Conservation (phyloP, 768 basidiomycete genomes). For the Rhodotorula babjevae region DNA sequence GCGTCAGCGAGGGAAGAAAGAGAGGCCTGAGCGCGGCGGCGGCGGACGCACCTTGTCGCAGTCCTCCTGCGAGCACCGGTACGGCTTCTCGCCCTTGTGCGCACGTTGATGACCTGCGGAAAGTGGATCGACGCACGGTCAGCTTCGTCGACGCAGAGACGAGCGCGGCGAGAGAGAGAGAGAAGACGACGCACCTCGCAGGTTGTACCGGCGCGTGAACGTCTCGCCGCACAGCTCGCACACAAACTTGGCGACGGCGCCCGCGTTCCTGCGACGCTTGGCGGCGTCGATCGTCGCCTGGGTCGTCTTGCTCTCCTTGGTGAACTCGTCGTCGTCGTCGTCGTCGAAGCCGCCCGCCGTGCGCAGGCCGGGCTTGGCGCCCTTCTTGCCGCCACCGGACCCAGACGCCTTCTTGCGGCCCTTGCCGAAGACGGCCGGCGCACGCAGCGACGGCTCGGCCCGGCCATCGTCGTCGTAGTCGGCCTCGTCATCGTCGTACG, state of each 20-base stretch:
- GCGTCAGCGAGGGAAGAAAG: not conserved
- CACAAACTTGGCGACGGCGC: constrained; percentile 33
- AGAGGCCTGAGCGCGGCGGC: too few species aligned
- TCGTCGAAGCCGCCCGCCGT: not conserved
- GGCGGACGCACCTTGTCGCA: constrained; percentile 61
- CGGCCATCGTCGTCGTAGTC: not conserved
- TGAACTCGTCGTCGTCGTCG: constrained; percentile 8
- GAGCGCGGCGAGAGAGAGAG: not conserved
- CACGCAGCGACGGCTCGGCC: not conserved
- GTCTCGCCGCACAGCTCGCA: constrained; percentile 65
- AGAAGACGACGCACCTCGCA: constrained; percentile 60
- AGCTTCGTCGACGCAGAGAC: not conserved
- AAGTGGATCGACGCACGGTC: not conserved
- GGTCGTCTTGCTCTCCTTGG: constrained; percentile 36
- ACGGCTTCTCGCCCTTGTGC: constrained; percentile 82
- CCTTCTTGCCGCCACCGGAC: not conserved
- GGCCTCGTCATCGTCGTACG: constrained; percentile 1
- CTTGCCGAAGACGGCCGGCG: not conserved
- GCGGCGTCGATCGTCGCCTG: constrained; percentile 40
- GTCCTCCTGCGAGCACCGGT: constrained; percentile 77
- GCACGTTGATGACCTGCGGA: constrained; percentile 81
- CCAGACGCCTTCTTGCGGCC: not conserved
- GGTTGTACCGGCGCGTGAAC: constrained; percentile 86
- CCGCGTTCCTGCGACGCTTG: constrained; percentile 29
- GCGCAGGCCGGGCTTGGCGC: not conserved